phyloP scores from a whole-genome alignment of 2,329 filamentous ascomycete genomes.

The Pseudogymnoascus sp. region DNA sequence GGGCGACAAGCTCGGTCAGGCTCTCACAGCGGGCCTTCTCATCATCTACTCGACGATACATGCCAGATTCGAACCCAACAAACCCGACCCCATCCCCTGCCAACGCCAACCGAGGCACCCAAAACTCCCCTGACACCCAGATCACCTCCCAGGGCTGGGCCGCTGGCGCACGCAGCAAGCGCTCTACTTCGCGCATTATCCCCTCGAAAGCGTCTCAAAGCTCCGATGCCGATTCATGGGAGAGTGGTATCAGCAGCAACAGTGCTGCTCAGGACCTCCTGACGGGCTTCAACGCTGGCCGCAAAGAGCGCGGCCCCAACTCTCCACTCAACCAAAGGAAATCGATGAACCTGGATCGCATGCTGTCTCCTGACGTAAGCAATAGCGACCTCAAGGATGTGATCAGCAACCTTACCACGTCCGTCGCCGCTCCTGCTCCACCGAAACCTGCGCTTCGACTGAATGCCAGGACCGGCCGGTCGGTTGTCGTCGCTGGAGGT shows the following conservation, averaged over 20 bases:
- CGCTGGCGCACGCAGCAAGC: background rate
- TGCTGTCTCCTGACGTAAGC: background rate
- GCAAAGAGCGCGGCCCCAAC: slow-evolving; percentile 1
- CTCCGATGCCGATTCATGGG: background rate
- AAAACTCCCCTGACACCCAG: background rate
- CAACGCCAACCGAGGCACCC: background rate
- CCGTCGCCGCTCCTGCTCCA: slow-evolving; percentile 35
- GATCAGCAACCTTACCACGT: background rate
- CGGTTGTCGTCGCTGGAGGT: slow-evolving; percentile 15
- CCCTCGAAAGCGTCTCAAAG: background rate
- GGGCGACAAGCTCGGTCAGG: slow-evolving; percentile 2
- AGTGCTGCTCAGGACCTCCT: background rate
- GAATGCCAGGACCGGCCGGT: slow-evolving; percentile 22
- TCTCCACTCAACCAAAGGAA: slow-evolving; percentile 1
- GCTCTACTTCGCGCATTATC: background rate
- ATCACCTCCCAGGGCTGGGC: background rate
- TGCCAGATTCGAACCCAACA: background rate
- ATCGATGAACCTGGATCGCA: background rate
- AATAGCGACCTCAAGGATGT: slow-evolving; percentile 3
- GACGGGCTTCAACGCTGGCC: slow-evolving; percentile 5
- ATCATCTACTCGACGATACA: background rate
- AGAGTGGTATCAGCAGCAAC: slow-evolving; percentile 4
- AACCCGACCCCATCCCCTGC: background rate
- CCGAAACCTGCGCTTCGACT: slow-evolving; percentile 31
- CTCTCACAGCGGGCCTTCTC: slow-evolving; percentile 7